Evolutionary conservation across 176 grass and related monocot species (phyloP), one percentile per base, ranked within the genome.

Genomic region (Aegilops tauschii): DNA sequence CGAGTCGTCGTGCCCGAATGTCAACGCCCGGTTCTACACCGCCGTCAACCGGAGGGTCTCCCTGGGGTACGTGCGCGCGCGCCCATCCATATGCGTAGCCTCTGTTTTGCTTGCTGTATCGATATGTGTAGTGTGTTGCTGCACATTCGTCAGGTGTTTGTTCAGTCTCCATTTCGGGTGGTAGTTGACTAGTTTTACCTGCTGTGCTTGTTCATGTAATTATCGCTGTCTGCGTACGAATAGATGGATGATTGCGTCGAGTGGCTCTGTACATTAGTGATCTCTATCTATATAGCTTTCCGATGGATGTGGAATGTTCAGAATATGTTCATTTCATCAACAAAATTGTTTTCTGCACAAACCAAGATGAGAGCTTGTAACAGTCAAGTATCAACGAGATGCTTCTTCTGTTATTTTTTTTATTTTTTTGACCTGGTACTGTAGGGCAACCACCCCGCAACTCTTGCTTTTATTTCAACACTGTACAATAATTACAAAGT

Each of bases 31-130:
- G 23, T 94, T 96, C 65, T 73, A 87, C 82, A 78, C 76, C 13
- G 80, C 90, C 42, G 88, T 94, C 89, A 84, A 90, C 71, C 65
- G 88, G 73, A 98, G 83, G 28, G 79, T 93, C 31, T 94, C 92
- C 39, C 86, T 92, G 12, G 85, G 94, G 94, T 98, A 87, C 4
- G 61, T 47, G 39, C 72, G 69, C 12, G 18, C 6, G 0, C 54
- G 17, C 11, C 42, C 0, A 65, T 28, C 68, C 9, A 0, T 77
- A 35, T 78, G 45, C 31, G 0, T 29, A 20, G 56, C n/a, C 25
- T 66, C 65, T 45, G n/a, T 31, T 59, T 59, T 45, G 68, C 39
- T 56, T 4, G 6, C 5, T 9, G 14, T 40, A 50, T 50, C 1
- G 23, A 25, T 63, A 5, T 50, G 37, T 45, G 13, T 6, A 5